phyloP scores from a whole-genome alignment of 331 rosid species.

The Dryas integrifolia region DNA sequence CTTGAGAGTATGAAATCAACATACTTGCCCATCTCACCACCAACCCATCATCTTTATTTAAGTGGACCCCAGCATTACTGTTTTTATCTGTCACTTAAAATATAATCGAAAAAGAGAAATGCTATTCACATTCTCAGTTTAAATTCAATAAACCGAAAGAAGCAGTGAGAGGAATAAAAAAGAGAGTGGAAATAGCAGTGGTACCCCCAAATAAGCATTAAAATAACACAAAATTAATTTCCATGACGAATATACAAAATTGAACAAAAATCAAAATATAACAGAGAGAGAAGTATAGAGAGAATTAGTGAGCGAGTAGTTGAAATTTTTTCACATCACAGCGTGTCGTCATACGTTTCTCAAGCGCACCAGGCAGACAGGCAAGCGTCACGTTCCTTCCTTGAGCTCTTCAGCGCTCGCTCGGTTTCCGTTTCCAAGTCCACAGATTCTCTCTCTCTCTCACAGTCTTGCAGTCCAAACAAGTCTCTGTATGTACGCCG shows the following conservation, averaged over 20 bases:
- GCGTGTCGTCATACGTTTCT: constrained; percentile 11
- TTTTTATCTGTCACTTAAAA: not conserved
- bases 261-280: not conserved
- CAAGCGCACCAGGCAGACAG: not conserved
- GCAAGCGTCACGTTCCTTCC: too few species aligned
- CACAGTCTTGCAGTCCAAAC: too few species aligned
- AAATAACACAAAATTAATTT: not conserved
- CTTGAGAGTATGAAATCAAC: constrained; percentile 15
- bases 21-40: constrained; percentile 10
- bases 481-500: too few species aligned
- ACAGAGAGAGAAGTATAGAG: not conserved
- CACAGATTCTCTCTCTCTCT: not conserved
- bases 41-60: too few species aligned
- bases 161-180: too few species aligned
- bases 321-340: not conserved
- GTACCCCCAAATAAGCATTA: too few species aligned
- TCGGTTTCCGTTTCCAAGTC: not conserved
- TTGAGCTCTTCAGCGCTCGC: not conserved
- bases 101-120: not conserved
- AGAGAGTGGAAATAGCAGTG: too few species aligned
- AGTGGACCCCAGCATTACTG: not conserved
- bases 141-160: not conserved
- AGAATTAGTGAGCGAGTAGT: constrained; percentile 7
- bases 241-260: not conserved
- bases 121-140: not conserved